Evolutionary conservation across 352 stramenopile species (phyloP), one percentile per base, ranked within the genome.

Genomic region (Globisporangium apiculatum): DNA sequence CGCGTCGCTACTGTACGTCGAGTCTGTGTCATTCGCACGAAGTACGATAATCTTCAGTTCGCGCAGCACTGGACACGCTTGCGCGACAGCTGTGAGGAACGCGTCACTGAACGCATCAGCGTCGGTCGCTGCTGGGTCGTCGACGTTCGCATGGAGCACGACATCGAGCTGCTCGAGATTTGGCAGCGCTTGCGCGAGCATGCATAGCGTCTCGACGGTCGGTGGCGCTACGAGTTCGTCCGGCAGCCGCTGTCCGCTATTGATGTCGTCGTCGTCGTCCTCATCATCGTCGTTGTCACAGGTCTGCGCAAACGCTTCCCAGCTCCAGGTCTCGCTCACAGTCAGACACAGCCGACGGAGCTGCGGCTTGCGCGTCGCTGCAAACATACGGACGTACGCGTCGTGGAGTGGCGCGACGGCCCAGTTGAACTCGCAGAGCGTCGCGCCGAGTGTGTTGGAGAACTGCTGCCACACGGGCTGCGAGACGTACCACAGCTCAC

Each of bases 381-480:
- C 52, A 35, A 64, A 64, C 11, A 42, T 17, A 18, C 17, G 37
- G 48, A 65, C 59, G 42, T 60, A 65, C 7, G 42, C 40, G 42
- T 65, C 53, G 42, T 60, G 52, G 52, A 60, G 60, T 15, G 59
- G 59, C 9, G 53, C 53, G 10, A 65, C 59, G 6, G 17, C 52
- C 59, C 59, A 65, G 59, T 60, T 65, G 59, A 65, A 59, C 42
- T 65, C 59, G 14, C 53, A 53, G 41, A 65, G 17, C 24, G 58
- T 48, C 7, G 14, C 8, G 3, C 53, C n/a, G 0, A 42, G 18
- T 1, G 47, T 18, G 6, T n/a, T 14, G 6, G 53, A 65, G 17
- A 65, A 60, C 11, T 42, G 35, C 24, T 2, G 17, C 59, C 59
- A 65, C 8, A 47, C 42, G 8, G 7, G 11, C 2, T 31, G 52